Evolutionary conservation across 371 early-diverging fungal genomes (phyloP).

Genomic region (Rhizopus sp.): DNA sequence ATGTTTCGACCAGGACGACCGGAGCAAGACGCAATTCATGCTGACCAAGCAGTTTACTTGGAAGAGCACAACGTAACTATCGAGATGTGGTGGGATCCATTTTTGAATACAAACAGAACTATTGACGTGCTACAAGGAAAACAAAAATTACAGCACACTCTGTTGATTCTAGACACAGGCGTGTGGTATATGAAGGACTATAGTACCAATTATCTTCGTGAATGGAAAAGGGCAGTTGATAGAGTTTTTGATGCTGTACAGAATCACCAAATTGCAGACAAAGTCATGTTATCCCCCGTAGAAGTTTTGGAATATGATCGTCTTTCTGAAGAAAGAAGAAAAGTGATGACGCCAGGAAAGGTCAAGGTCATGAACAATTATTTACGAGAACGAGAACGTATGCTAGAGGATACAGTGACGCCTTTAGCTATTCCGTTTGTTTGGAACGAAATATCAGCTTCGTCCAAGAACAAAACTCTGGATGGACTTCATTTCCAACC

Average conservation of each 20-base stretch:
- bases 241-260: slow-evolving; percentile 32
- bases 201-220: slow-evolving; percentile 30
- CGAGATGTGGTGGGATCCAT: slow-evolving; percentile 73
- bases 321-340: slow-evolving; percentile 41
- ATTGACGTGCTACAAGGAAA: slow-evolving; percentile 29
- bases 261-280: slow-evolving; percentile 33
- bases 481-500: slow-evolving; percentile 67
- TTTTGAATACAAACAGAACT: slow-evolving; percentile 53
- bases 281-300: slow-evolving; percentile 38
- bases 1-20: slow-evolving; percentile 33
- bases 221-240: slow-evolving; percentile 55
- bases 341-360: slow-evolving; percentile 41
- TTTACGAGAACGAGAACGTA: slow-evolving; percentile 24
- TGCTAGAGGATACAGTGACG: slow-evolving; percentile 15
- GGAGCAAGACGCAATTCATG: slow-evolving; percentile 36
- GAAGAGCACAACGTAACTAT: slow-evolving; percentile 35
- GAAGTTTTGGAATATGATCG: slow-evolving; percentile 33
- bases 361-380: slow-evolving; percentile 62
- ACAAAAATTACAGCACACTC: slow-evolving; percentile 33
- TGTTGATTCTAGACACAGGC: slow-evolving; percentile 61
- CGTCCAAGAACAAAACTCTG: slow-evolving; percentile 40
- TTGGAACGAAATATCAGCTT: slow-evolving; percentile 52
- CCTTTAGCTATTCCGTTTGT: slow-evolving; percentile 49
- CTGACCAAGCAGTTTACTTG: slow-evolving; percentile 33
- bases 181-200: slow-evolving; percentile 59